phyloP scores from a whole-genome alignment of 768 basidiomycete genomes.

The Tricholomella constricta region DNA sequence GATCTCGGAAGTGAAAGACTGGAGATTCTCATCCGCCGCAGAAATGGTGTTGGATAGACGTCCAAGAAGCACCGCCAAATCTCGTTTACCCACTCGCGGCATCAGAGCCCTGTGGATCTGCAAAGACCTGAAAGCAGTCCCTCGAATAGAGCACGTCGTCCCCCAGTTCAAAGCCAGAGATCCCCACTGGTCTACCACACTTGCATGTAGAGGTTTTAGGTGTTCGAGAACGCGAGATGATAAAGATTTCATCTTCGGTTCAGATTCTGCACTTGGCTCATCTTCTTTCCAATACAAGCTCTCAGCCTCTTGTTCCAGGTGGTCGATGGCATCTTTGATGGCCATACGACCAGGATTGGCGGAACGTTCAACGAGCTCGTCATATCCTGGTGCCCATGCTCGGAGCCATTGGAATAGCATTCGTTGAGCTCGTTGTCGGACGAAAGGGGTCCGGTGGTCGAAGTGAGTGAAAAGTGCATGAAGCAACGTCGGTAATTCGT shows the following conservation, averaged over 20 bases:
- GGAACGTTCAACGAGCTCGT: conserved; percentile 65
- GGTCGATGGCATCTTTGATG: conserved; percentile 51
- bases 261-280: conserved; percentile 54
- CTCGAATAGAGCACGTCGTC: conserved; percentile 83
- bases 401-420: conserved; percentile 86
- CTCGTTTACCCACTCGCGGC: conserved; percentile 66
- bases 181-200: conserved; percentile 77
- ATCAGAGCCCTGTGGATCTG: conserved; percentile 86
- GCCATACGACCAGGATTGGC: conserved; percentile 45
- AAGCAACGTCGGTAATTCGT: conserved; percentile 72
- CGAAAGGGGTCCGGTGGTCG: conserved; percentile 71
- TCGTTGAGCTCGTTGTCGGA: conserved; percentile 71
- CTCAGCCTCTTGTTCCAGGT: conserved; percentile 61
- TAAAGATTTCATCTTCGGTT: conserved; percentile 69
- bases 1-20: conserved; percentile 82
- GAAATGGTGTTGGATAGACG: conserved; percentile 85
- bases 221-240: conserved; percentile 67
- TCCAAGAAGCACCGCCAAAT: conserved; percentile 79
- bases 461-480: conserved; percentile 81
- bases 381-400: conserved; percentile 78
- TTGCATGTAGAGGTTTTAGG: conserved; percentile 68
- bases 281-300: conserved; percentile 73
- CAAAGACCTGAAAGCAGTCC: conserved; percentile 84
- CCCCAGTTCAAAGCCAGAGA: conserved; percentile 82
- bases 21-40: conserved; percentile 73